These are phyloP conservation scores for Scutellospora calospora DNA, from an alignment of 371 early-diverging fungal genomes.

Conservation along the genomic window DNA sequence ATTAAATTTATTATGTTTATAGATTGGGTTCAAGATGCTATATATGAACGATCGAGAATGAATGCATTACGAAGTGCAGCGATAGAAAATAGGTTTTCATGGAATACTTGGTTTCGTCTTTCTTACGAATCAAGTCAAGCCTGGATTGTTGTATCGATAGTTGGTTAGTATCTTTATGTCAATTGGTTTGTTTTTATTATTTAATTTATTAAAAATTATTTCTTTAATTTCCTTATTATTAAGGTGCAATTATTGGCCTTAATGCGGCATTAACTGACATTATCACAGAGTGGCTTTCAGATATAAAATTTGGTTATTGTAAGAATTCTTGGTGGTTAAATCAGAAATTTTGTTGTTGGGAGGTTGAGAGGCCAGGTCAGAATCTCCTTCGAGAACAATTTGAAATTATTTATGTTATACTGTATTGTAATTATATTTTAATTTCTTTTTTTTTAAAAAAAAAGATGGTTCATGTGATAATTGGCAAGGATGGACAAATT, in stretches of 20 bases:
- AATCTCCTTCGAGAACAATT: conserved; percentile 54
- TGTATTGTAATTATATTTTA: background rate
- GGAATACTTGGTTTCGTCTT: conserved; percentile 65
- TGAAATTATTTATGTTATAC: conserved; percentile 29
- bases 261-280: conserved; percentile 91
- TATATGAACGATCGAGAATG: conserved; percentile 80
- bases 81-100: conserved; percentile 59
- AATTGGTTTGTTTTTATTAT: background rate
- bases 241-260: conserved; percentile 82
- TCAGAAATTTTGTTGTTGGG: conserved; percentile 97
- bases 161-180: conserved; percentile 61
- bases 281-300: conserved; percentile 85
- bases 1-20: conserved; percentile 30
- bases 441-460: background rate
- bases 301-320: conserved; percentile 90
- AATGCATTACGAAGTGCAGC: conserved; percentile 60
- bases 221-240: background rate
- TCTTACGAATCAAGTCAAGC: conserved; percentile 84
- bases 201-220: background rate
- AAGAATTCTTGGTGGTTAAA: conserved; percentile 91
- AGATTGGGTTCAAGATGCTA: conserved; percentile 93
- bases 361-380: conserved; percentile 65
- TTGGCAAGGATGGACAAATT: conserved; percentile 56
- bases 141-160: conserved; percentile 86
- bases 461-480: conserved; percentile 54